These are phyloP conservation scores for Fusarium algeriense DNA, from an alignment of 2,329 filamentous ascomycete species.

Conservation along the genomic window DNA sequence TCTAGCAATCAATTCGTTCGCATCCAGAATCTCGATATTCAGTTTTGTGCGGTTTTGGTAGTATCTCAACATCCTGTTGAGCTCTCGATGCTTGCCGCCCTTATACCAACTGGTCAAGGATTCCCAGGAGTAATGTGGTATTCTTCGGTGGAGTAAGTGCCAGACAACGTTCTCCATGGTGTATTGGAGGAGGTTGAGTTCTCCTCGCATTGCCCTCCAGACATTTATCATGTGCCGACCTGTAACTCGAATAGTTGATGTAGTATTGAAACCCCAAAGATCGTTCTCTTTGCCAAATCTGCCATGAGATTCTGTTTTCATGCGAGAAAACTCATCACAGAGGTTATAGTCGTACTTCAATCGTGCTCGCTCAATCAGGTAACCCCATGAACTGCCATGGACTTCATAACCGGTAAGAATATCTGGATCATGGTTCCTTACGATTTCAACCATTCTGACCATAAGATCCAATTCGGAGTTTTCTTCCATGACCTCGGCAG, in stretches of 20 bases:
- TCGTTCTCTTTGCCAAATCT: constrained; percentile 89
- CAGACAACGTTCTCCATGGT: constrained; percentile 97
- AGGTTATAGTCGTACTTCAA: constrained; percentile 90
- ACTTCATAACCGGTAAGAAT: constrained; percentile 96
- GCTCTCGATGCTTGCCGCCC: constrained; percentile 74
- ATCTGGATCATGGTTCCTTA: constrained; percentile 87
- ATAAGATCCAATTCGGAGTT: constrained; percentile 85
- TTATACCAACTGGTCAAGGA: constrained; percentile 87
- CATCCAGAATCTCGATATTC: constrained; percentile 90
- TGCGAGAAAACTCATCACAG: constrained; percentile 90
- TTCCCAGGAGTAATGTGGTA: constrained; percentile 86
- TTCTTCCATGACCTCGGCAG: constrained; percentile 78
- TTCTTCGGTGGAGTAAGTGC: constrained; percentile 86
- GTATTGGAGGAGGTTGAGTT: constrained; percentile 91
- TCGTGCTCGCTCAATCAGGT: constrained; percentile 88
- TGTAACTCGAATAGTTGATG: constrained; percentile 91
- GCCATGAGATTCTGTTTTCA: constrained; percentile 85
- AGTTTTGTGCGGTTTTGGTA: constrained; percentile 81
- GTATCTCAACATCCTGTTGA: constrained; percentile 82
- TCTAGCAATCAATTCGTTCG: constrained; percentile 87
- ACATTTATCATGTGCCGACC: constrained; percentile 97
- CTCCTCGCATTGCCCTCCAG: constrained; percentile 95
- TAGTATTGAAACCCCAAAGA: constrained; percentile 93
- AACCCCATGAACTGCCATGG: constrained; percentile 94
- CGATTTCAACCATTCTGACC: constrained; percentile 86